Conservation (phyloP, 345 rosid genomes). For the Gynandropsis gynandra region DNA sequence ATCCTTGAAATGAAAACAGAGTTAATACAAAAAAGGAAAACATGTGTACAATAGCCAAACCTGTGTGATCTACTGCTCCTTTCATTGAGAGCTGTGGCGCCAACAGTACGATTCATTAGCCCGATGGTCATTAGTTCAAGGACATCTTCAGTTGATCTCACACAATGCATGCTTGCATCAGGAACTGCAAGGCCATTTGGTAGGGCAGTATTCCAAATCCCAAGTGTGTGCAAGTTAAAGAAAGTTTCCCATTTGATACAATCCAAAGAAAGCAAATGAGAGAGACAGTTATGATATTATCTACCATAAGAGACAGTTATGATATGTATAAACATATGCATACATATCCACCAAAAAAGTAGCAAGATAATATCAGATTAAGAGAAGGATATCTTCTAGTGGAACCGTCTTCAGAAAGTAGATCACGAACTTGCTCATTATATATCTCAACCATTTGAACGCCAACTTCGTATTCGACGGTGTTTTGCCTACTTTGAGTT, state of each 20-base stretch:
- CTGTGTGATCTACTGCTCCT: conserved; percentile 96
- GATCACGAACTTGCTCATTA: conserved; percentile 91
- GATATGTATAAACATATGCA: background rate
- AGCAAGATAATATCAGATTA: background rate
- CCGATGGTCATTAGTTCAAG: conserved; percentile 73
- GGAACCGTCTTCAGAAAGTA: conserved; percentile 48
- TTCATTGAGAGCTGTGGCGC: conserved; percentile 80
- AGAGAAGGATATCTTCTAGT: conserved; percentile 71
- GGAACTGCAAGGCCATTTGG: conserved; percentile 96
- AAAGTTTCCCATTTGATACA: conserved; percentile 7
- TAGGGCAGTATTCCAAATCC: conserved; percentile 79
- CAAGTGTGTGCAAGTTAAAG: conserved; percentile 86
- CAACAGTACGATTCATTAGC: conserved; percentile 63
- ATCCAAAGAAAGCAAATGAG: background rate
- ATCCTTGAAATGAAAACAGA: background rate
- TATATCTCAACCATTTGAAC: conserved; percentile 95
- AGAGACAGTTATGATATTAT: background rate
- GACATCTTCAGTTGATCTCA: conserved; percentile 65
- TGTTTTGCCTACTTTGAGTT: conserved; percentile 50
- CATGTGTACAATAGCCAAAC: conserved; percentile 22
- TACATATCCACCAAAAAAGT: background rate
- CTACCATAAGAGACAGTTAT: background rate
- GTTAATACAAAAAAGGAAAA: conserved; percentile 6
- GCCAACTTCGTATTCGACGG: conserved; percentile 68
- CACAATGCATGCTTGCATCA: conserved; percentile 76